Percentiles rank a stretch among this genome's conserved stretches.
Conservation (phyloP, 495 filamentous ascomycete genomes). For the Delitschia confertaspora region DNA sequence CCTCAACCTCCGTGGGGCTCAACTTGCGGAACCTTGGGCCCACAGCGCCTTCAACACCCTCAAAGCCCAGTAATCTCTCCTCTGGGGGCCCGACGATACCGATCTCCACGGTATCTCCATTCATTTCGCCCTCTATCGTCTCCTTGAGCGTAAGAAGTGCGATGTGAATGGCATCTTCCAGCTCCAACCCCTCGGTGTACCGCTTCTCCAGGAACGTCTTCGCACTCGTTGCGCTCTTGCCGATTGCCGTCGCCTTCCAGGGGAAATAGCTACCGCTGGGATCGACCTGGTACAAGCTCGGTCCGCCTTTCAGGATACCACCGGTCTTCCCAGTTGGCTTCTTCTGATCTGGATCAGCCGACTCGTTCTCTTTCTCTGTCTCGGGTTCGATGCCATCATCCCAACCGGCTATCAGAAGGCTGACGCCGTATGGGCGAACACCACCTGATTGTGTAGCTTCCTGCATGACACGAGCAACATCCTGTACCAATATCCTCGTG, state of each 20-base stretch:
- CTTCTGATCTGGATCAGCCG: conserved; percentile 58
- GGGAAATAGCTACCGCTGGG: conserved; percentile 95
- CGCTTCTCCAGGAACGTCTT: conserved; percentile 99
- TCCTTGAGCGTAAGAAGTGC: conserved; percentile 96
- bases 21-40: conserved; percentile 94
- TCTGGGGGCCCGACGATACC: conserved; percentile 94
- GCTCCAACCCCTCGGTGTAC: conserved; percentile 91
- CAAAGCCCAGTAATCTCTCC: conserved; percentile 81
- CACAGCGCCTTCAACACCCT: conserved; percentile 80
- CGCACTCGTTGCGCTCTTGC: conserved; percentile 93
- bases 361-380: conserved; percentile 37
- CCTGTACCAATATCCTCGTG: conserved; percentile 95
- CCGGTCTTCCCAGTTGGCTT: conserved; percentile 69
- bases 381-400: conserved; percentile 86
- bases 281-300: conserved; percentile 97
- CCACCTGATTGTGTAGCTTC: conserved; percentile 97
- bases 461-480: conserved; percentile 96
- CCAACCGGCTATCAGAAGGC: conserved; percentile 91
- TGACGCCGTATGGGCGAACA: conserved; percentile 96
- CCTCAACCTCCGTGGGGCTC: conserved; percentile 95
- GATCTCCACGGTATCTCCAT: conserved; percentile 97
- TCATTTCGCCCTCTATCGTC: conserved; percentile 99
- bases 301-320: conserved; percentile 89
- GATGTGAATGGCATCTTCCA: conserved; percentile 98
- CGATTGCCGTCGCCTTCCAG: conserved; percentile 98